Evolutionary conservation across 169 alveolate genomes (phyloP), one percentile per base, ranked within the genome.

Genomic region (Besnoitia besnoiti): DNA sequence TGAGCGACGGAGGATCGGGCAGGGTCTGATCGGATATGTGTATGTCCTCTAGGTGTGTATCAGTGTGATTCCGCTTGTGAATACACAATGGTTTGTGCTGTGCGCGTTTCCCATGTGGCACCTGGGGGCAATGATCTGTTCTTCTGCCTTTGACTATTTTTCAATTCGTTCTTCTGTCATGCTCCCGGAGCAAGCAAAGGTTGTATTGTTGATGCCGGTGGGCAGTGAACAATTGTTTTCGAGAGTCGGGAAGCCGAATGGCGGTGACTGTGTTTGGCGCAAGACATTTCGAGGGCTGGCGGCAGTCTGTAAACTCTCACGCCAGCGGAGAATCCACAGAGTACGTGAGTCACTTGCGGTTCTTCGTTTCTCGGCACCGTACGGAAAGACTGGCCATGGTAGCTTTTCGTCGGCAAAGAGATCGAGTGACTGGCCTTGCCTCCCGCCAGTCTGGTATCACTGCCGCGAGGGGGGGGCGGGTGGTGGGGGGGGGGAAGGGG

Each of bases 21-120:
- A n/a, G n/a, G 79, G 42, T 62, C 42, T 14, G 42, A 33, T 12
- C 79, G n/a, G 42, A 62, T 35, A 4, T 33, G 79, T 16, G 4
- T 55, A 55, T 55, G 67, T 19, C 67, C 67, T 55, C 67, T 19
- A 55, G 67, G 24, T 55, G 24, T 55, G 67, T 55, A 55, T 19
- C 67, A 55, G 67, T 55, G 67, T 55, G 67, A 55, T 55, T n/a
- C 67, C 67, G 67, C 67, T 55, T 55, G 67, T 55, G 67, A 55
- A 55, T 21, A 55, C 67, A 21, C 67, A 55, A 19, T 55, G 67
- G 67, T 55, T 55, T 55, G 67, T 55, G 67, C 33, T 19, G 24
- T 55, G 67, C 67, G 67, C 67, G 24, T 55, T n/a, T 5, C n/a
- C 24, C 24, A 19, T 55, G 67, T 55, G 33, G 67, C n/a, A n/a